phyloP scores from a whole-genome alignment of 2,329 filamentous ascomycete genomes.

The Aureobasidium sp. region DNA sequence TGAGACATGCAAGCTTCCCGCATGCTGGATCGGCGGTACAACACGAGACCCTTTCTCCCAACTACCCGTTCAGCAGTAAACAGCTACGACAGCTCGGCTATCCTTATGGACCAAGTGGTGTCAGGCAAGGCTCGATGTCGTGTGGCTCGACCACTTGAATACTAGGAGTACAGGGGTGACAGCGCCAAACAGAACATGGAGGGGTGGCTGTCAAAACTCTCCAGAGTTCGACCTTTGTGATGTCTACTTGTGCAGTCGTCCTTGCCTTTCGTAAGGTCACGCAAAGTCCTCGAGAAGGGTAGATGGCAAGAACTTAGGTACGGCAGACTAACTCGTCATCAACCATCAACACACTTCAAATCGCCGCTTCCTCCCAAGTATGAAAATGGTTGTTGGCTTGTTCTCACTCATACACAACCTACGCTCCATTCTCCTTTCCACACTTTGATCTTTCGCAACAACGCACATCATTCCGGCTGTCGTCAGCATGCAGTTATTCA shows the following conservation, averaged over 20 bases:
- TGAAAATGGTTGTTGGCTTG: not conserved
- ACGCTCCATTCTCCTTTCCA: not conserved
- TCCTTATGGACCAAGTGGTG: not conserved
- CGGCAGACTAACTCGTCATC: not conserved
- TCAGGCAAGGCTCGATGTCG: not conserved
- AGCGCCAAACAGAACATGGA: not conserved
- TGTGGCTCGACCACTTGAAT: not conserved
- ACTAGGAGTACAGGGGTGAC: not conserved
- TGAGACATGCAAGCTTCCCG: not conserved
- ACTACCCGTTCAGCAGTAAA: not conserved
- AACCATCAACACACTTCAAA: not conserved
- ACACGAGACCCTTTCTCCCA: not conserved
- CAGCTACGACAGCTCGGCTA: not conserved
- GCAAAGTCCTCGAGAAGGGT: constrained; percentile 3
- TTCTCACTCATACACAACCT: not conserved
- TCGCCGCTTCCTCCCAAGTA: constrained; percentile 3
- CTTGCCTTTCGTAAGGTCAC: not conserved
- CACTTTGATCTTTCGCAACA: not conserved
- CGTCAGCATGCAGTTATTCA: not conserved
- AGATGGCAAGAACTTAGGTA: not conserved
- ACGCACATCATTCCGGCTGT: not conserved
- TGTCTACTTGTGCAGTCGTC: not conserved
- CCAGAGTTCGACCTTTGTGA: not conserved
- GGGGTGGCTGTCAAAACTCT: not conserved
- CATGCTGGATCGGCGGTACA: not conserved